Conservation (phyloP, 164 flowering plant species). For the Magnolia officinalis region DNA sequence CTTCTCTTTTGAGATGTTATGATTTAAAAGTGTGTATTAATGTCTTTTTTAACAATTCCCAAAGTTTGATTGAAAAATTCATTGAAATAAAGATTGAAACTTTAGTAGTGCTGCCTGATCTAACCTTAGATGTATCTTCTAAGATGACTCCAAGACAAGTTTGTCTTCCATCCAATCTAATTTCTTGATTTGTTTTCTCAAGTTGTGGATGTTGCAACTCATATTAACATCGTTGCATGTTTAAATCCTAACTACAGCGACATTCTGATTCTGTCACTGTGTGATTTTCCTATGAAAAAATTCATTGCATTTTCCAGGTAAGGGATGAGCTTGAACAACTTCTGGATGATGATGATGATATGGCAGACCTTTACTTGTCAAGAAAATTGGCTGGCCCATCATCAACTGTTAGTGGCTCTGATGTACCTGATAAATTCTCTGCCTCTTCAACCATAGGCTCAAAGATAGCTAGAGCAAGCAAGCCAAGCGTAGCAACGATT, state of each 20-base stretch:
- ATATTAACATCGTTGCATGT: not conserved
- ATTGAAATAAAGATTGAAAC: not conserved
- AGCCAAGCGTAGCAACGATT: slow-evolving; percentile 60
- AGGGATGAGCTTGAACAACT: slow-evolving; percentile 98
- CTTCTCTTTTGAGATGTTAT: too few relatives aligned
- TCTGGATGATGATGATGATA: slow-evolving; percentile 94
- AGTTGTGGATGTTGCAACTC: not conserved
- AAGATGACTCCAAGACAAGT: too few relatives aligned
- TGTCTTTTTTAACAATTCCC: too few relatives aligned
- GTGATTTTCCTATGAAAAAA: not conserved
- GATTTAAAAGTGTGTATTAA: too few relatives aligned
- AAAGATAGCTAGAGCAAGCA: slow-evolving; percentile 76
- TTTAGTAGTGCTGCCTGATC: too few relatives aligned
- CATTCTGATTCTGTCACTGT: too few relatives aligned
- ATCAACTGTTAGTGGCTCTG: slow-evolving; percentile 66
- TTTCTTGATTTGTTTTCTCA: not conserved
- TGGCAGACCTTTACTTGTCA: slow-evolving; percentile 91
- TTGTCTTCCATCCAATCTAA: not conserved
- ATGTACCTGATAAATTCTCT: slow-evolving; percentile 58
- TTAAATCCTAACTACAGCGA: not conserved
- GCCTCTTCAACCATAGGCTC: slow-evolving; percentile 76
- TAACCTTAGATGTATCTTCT: too few relatives aligned
- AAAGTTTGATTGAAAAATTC: too few relatives aligned
- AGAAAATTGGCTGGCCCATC: slow-evolving; percentile 61
- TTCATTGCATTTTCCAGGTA: slow-evolving; percentile 38